Evolutionary conservation across 441 rosid species (phyloP).

Genomic region (Manihot esculenta): DNA sequence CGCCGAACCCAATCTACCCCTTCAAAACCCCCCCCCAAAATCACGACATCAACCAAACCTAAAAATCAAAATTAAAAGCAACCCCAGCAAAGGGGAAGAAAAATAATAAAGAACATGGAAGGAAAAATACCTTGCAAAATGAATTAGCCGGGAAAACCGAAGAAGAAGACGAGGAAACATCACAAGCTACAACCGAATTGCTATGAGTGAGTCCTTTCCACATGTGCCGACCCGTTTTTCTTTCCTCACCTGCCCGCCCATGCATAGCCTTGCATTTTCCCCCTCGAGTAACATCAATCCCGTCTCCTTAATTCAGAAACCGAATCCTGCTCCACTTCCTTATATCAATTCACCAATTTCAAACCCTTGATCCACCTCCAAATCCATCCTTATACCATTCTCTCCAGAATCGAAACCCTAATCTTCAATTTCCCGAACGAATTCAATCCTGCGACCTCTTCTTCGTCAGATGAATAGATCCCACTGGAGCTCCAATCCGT

Average conservation of each 20-base stretch:
- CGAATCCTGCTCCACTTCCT: constrained; percentile 10
- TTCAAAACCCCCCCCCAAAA: background rate
- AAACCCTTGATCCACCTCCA: constrained; percentile 22
- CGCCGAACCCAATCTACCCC: background rate
- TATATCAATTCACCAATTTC: background rate
- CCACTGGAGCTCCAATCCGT: constrained; percentile 15
- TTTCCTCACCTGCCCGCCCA: constrained; percentile 54
- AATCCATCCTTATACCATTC: background rate
- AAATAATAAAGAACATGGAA: background rate
- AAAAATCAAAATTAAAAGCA: background rate
- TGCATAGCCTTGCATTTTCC: constrained; percentile 76
- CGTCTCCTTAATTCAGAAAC: constrained; percentile 18
- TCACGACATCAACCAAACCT: too few species aligned
- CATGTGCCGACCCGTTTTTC: constrained; percentile 67
- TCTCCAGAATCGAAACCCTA: constrained; percentile 19
- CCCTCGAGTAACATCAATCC: constrained; percentile 55
- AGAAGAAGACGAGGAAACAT: constrained; percentile 41
- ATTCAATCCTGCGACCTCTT: background rate
- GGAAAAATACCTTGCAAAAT: constrained; percentile 53
- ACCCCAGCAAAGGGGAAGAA: background rate
- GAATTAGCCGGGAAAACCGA: constrained; percentile 45
- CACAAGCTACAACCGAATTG: constrained; percentile 46
- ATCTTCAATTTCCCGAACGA: constrained; percentile 3
- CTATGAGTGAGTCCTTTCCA: constrained; percentile 58
- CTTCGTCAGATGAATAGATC: constrained; percentile 4